Conservation (phyloP, 164 flowering plant genomes). For the Nymphaea colorata region DNA sequence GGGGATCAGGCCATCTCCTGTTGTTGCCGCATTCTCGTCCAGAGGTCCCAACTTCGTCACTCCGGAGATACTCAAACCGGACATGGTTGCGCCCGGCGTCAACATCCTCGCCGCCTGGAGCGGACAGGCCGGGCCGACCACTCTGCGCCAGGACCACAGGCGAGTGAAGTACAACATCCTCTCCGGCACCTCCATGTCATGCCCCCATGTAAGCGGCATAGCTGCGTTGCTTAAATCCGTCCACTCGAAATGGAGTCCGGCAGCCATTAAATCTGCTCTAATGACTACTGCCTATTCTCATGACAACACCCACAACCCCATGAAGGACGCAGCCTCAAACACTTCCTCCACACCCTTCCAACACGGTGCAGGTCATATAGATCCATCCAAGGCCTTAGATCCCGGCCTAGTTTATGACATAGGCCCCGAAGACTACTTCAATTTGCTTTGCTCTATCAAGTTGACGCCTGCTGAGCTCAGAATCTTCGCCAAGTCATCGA, state of each 20-base stretch:
- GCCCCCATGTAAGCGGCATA: slow-evolving; percentile 31
- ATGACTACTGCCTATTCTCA: slow-evolving; percentile 27
- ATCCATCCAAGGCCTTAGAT: slow-evolving; percentile 19
- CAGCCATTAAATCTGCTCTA: slow-evolving; percentile 28
- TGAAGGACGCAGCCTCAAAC: slow-evolving; percentile 14
- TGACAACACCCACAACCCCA: slow-evolving; percentile 17
- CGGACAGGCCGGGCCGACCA: slow-evolving; percentile 11
- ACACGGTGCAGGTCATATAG: slow-evolving; percentile 26
- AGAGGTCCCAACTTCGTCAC: slow-evolving; percentile 25
- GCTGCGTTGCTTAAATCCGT: slow-evolving; percentile 27
- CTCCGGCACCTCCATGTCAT: slow-evolving; percentile 34
- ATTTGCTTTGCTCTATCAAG: slow-evolving; percentile 22
- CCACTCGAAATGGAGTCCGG: slow-evolving; percentile 30
- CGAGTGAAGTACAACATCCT: slow-evolving; percentile 20
- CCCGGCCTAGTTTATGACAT: slow-evolving; percentile 27
- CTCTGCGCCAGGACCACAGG: slow-evolving; percentile 14
- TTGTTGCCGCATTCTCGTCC: slow-evolving; percentile 29
- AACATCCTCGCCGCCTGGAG: slow-evolving; percentile 30
- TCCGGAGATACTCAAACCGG: slow-evolving; percentile 24
- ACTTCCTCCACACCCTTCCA: slow-evolving; percentile 14
- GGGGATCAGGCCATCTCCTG: slow-evolving; percentile 17
- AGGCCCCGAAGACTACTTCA: slow-evolving; percentile 14
- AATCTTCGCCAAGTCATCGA: slow-evolving; percentile 19
- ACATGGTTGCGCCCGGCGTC: slow-evolving; percentile 28
- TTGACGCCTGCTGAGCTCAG: slow-evolving; percentile 16